Evolutionary conservation across 169 alveolate species (phyloP), one percentile per base, ranked within the genome.

Genomic region (Cryptosporidium ubiquitum): DNA sequence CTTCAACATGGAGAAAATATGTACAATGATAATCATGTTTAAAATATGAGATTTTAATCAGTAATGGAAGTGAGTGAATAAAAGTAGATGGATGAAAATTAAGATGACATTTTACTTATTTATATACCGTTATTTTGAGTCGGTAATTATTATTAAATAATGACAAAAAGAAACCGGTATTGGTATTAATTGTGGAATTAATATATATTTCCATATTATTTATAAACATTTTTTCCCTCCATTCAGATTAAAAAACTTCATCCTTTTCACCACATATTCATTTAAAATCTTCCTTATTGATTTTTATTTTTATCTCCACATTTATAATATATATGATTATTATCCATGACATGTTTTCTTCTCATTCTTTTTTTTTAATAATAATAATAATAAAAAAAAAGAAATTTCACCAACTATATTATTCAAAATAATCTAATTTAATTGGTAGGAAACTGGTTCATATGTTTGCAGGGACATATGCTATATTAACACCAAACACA

Each of bases 381-480:
- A n/a, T n/a, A 16, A 23, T n/a, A 16, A 20, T 9, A 2, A 55
- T 7, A 5, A 5, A 37, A 37, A 47, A 47, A 47, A 47, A 47
- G 16, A 20, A 47, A 47, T 14, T 14, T 47, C 16, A 14, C 5
- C 1, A 47, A 47, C 16, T 14, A 47, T 35, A 55, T 23, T 3
- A 55, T 12, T 55, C n/a, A 4, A 23, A n/a, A 55, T 26, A 9
- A 55, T 7, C 4, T 64, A 64, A 33, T 31, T 31, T 23, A 55
- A 23, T n/a, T 49, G 20, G 2, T 70, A 70, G 84, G 66, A 70
- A 70, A 51, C 66, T 70, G n/a, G 84, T 70, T 31, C 84, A 70
- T 49, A 70, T 70, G 69, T 49, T 70, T 70, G 84, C 84, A 29
- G 84, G 84, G 12, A 70, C 84, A 20, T 70, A 29, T 70, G 84